Evolutionary conservation across 2,329 filamentous ascomycete species (phyloP).

Genomic region (Mycocentrospora acerina): DNA sequence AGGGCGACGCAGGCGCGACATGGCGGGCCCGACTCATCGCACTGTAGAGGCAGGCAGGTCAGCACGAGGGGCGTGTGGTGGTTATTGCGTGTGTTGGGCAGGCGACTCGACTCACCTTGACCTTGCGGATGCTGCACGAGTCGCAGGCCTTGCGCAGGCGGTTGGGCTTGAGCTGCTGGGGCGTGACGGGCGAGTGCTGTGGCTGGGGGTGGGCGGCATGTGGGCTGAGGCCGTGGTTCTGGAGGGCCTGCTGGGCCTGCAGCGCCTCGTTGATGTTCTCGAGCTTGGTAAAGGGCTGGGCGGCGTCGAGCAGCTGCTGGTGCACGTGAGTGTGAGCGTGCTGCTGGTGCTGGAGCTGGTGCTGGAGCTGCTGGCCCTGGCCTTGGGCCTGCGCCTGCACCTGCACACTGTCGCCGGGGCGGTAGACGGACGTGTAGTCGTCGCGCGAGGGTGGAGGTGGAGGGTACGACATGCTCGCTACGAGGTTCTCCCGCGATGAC

Average conservation of each 20-base stretch:
- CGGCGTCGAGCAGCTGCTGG: background rate
- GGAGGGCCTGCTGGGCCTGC: conserved; percentile 39
- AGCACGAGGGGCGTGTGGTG: too few species aligned
- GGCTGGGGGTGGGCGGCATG: conserved; percentile 17
- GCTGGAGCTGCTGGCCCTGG: too few species aligned
- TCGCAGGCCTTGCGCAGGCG: conserved; percentile 45
- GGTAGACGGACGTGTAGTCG: too few species aligned
- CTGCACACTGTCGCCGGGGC: background rate
- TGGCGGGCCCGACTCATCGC: conserved; percentile 66
- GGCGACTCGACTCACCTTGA: conserved; percentile 31
- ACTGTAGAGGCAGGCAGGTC: conserved; percentile 45
- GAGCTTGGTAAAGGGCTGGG: conserved; percentile 33
- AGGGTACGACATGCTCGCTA: too few species aligned
- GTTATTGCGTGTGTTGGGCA: too few species aligned
- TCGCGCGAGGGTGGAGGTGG: too few species aligned
- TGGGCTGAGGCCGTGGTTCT: conserved; percentile 35
- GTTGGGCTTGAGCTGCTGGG: conserved; percentile 36
- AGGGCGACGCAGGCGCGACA: conserved; percentile 65
- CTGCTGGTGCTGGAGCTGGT: too few species aligned
- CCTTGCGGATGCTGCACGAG: conserved; percentile 46
- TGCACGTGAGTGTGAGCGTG: too few species aligned
- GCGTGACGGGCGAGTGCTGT: conserved; percentile 8
- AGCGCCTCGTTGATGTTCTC: conserved; percentile 41
- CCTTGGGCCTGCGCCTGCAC: too few species aligned
- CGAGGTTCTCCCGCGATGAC: too few species aligned